Percentiles rank a stretch among this genome's conserved stretches.
Evolutionary conservation across 2,329 filamentous ascomycete species (phyloP).

Genomic region (Pseudogymnoascus sp.): DNA sequence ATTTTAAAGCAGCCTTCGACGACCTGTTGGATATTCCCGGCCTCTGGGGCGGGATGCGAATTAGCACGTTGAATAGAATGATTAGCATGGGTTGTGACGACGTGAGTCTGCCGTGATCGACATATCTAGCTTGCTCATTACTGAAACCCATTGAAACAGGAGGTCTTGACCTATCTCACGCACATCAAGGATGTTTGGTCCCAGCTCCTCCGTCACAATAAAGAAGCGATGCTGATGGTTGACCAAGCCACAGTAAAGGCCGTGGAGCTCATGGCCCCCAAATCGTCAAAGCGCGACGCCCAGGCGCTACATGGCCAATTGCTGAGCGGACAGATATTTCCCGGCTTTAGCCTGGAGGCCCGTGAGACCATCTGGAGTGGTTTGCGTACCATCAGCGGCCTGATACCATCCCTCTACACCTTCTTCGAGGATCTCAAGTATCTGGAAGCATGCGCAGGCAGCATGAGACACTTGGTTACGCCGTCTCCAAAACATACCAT

Average conservation of each 20-base stretch:
- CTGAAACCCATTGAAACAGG: slow-evolving; percentile 17
- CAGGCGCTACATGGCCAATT: slow-evolving; percentile 25
- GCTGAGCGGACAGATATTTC: slow-evolving; percentile 28
- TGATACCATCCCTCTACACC: slow-evolving; percentile 31
- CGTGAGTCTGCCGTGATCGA: slow-evolving; percentile 22
- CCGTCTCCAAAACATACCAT: slow-evolving; percentile 16
- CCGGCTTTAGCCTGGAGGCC: slow-evolving; percentile 26
- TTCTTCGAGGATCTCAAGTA: slow-evolving; percentile 34
- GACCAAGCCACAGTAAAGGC: slow-evolving; percentile 27
- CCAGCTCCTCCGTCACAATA: slow-evolving; percentile 25
- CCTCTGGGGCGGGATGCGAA: slow-evolving; percentile 27
- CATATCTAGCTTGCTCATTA: background rate
- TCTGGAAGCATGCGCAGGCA: slow-evolving; percentile 25
- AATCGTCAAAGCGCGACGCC: slow-evolving; percentile 23
- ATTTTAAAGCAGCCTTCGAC: slow-evolving; percentile 25
- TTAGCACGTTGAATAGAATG: slow-evolving; percentile 25
- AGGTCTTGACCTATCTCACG: slow-evolving; percentile 28
- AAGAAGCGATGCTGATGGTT: slow-evolving; percentile 24
- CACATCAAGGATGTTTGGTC: slow-evolving; percentile 30
- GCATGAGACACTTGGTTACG: slow-evolving; percentile 25
- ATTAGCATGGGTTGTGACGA: slow-evolving; percentile 28
- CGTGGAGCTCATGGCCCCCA: slow-evolving; percentile 29
- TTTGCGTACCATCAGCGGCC: slow-evolving; percentile 21
- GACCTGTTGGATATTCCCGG: slow-evolving; percentile 27
- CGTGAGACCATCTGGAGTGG: slow-evolving; percentile 27